phyloP scores from a whole-genome alignment of 2,329 filamentous ascomycete genomes.

The Ophiostoma quercus region DNA sequence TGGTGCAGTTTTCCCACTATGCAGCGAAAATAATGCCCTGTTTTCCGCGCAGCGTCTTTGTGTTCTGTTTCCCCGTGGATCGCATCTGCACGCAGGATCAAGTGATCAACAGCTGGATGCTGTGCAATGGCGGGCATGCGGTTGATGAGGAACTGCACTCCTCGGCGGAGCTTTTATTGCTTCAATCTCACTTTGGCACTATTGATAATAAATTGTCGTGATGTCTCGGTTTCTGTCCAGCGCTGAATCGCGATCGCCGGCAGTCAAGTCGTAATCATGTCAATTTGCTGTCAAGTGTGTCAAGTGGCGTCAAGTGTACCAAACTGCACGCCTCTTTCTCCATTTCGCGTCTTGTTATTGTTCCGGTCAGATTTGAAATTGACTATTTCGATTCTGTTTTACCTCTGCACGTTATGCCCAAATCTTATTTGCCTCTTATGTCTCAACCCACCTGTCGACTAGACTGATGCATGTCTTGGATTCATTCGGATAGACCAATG shows the following conservation, averaged over 20 bases:
- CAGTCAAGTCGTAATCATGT: neutral
- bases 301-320: neutral
- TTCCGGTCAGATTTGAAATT: neutral
- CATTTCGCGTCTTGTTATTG: neutral
- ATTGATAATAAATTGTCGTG: neutral
- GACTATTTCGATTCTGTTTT: neutral
- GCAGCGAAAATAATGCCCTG: neutral
- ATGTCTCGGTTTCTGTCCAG: neutral
- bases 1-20: neutral
- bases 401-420: neutral
- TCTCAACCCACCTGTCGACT: conserved; percentile 9
- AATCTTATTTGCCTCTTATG: neutral
- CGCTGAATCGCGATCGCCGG: neutral
- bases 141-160: neutral
- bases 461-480: conserved; percentile 7
- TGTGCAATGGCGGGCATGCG: neutral
- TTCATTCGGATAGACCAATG: neutral
- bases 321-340: neutral
- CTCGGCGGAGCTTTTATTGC: neutral
- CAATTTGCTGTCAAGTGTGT: neutral
- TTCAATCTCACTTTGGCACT: neutral
- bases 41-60: neutral
- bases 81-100: neutral
- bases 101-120: neutral
- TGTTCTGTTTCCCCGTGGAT: neutral